Evolutionary conservation across 2,329 filamentous ascomycete genomes (phyloP).

Genomic region (Huntiella decipiens): DNA sequence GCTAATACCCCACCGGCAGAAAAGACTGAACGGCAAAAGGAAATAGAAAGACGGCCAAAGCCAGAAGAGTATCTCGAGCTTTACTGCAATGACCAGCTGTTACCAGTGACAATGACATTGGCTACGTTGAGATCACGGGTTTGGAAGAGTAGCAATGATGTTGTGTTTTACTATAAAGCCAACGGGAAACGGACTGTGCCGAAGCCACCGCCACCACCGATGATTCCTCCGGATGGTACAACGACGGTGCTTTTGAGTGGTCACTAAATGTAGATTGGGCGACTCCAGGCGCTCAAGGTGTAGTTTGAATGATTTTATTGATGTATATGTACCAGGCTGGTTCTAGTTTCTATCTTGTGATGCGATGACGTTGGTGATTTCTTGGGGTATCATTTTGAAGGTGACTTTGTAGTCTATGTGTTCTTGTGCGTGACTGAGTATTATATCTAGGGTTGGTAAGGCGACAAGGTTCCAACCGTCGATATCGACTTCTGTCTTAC

Average conservation of each 20-base stretch:
- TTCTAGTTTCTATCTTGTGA: too few relatives aligned
- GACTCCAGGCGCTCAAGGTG: too few relatives aligned
- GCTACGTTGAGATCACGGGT: slow-evolving; percentile 79
- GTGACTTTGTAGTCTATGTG: too few relatives aligned
- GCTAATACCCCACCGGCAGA: neutral
- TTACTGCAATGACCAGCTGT: slow-evolving; percentile 74
- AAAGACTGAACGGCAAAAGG: slow-evolving; percentile 25
- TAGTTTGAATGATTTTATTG: too few relatives aligned
- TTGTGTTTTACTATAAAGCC: slow-evolving; percentile 74
- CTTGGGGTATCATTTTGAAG: too few relatives aligned
- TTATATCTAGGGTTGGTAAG: too few relatives aligned
- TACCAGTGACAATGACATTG: slow-evolving; percentile 76
- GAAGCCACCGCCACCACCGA: slow-evolving; percentile 17
- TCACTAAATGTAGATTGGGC: too few relatives aligned
- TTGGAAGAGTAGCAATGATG: slow-evolving; percentile 90
- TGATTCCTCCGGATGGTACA: slow-evolving; percentile 7
- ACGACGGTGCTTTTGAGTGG: neutral
- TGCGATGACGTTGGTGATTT: too few relatives aligned
- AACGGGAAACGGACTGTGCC: slow-evolving; percentile 61
- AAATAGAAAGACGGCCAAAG: slow-evolving; percentile 39
- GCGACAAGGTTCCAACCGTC: too few relatives aligned
- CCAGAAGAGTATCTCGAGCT: slow-evolving; percentile 90
- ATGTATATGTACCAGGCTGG: too few relatives aligned
- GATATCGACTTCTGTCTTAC: too few relatives aligned
- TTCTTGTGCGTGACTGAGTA: too few relatives aligned